These are phyloP conservation scores for Oenanthe sinensis DNA, from an alignment of 129 eudicot species.

Conservation along the genomic window DNA sequence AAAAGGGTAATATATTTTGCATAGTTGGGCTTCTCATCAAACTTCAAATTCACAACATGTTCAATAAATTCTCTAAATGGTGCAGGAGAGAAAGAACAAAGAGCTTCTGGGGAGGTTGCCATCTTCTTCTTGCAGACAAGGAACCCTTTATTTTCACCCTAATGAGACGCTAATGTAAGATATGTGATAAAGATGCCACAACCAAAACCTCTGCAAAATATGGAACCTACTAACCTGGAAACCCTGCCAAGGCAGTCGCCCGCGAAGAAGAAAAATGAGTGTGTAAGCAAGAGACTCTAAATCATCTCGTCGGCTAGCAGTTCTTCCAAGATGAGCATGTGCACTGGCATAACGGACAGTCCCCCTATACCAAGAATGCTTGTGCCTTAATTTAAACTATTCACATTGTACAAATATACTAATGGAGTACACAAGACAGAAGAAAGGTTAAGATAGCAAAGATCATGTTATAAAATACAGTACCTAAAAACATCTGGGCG, in stretches of 20 bases:
- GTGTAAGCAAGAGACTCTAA: slow-evolving; percentile 93
- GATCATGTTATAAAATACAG: not conserved
- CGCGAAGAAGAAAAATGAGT: slow-evolving; percentile 76
- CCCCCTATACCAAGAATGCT: slow-evolving; percentile 45
- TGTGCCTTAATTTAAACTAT: not conserved
- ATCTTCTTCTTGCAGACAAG: slow-evolving; percentile 92
- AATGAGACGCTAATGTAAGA: not conserved
- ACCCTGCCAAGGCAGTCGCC: slow-evolving; percentile 98
- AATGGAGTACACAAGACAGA: not conserved
- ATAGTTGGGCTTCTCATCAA: slow-evolving; percentile 78
- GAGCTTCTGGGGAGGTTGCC: slow-evolving; percentile 82
- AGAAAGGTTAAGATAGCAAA: not conserved
- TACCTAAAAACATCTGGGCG: slow-evolving; percentile 88
- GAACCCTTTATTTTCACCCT: slow-evolving; percentile 91
- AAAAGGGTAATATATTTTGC: slow-evolving; percentile 80
- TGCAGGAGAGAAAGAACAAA: slow-evolving; percentile 63
- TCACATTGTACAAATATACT: not conserved
- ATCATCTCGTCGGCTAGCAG: slow-evolving; percentile 92
- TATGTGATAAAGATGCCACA: not conserved
- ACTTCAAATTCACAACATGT: slow-evolving; percentile 66
- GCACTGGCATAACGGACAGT: slow-evolving; percentile 93
- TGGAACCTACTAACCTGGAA: slow-evolving; percentile 43
- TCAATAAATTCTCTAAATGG: slow-evolving; percentile 78
- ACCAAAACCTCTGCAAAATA: not conserved
- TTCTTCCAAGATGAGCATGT: slow-evolving; percentile 94